A percentile compares a stretch with the other conserved stretches of the same genome.
phyloP scores from a whole-genome alignment of 2,329 filamentous ascomycete species.

The Aspergillus floridensis region DNA sequence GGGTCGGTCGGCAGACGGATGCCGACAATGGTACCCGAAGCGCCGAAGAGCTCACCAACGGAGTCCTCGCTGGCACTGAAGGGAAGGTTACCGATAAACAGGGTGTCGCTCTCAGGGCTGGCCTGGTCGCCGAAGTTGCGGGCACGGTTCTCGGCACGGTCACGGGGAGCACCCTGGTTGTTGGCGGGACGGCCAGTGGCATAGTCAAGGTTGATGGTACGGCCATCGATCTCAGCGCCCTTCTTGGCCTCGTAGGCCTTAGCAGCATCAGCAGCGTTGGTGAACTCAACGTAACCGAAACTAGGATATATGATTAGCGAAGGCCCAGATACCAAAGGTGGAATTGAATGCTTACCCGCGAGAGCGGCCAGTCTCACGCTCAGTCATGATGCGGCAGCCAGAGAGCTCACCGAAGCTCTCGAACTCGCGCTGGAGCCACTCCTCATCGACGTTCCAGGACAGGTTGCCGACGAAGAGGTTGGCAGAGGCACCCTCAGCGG shows the following conservation, averaged over 20 bases:
- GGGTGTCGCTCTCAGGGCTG: conserved; percentile 77
- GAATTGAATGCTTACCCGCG: conserved; percentile 60
- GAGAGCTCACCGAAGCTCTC: conserved; percentile 71
- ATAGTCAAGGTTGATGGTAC: conserved; percentile 75
- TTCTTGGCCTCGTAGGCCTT: conserved; percentile 74
- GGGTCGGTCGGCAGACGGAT: conserved; percentile 85
- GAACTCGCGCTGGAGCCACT: conserved; percentile 77
- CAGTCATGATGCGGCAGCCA: conserved; percentile 76
- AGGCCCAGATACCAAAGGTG: not conserved
- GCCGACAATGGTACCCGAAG: conserved; percentile 68
- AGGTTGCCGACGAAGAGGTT: conserved; percentile 90
- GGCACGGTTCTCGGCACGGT: conserved; percentile 56
- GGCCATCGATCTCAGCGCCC: conserved; percentile 70
- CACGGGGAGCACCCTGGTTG: conserved; percentile 56
- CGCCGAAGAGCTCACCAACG: conserved; percentile 70
- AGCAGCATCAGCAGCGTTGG: conserved; percentile 62
- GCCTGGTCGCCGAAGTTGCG: conserved; percentile 69
- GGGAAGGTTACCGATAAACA: conserved; percentile 88
- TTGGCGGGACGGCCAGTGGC: conserved; percentile 64
- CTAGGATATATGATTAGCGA: conserved; percentile 33
- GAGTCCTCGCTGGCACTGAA: conserved; percentile 78
- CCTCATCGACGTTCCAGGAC: conserved; percentile 86
- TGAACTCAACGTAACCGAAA: conserved; percentile 91
- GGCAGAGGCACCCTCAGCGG: conserved; percentile 32
- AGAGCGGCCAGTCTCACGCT: conserved; percentile 76